Percentiles rank a stretch among this genome's conserved stretches.
Evolutionary conservation across 140 eudicot species (phyloP).

Genomic region (Bidens hawaiensis): DNA sequence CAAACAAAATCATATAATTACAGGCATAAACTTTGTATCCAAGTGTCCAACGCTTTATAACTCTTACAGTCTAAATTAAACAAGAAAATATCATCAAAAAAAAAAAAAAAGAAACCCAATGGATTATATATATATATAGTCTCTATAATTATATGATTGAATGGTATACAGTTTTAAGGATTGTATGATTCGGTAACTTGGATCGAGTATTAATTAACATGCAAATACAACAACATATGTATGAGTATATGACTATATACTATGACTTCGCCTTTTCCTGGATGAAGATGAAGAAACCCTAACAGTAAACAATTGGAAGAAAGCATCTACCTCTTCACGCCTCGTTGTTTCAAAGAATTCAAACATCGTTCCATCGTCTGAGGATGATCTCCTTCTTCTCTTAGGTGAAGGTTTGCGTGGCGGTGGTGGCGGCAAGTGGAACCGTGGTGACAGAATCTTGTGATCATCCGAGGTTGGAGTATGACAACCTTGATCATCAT

Average conservation of each 20-base stretch:
- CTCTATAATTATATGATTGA: not conserved
- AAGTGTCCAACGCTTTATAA: too few relatives aligned
- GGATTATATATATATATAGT: too few relatives aligned
- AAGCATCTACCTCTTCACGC: constrained; percentile 32
- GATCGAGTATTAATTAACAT: not conserved
- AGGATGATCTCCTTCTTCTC: constrained; percentile 15
- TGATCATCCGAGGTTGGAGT: constrained; percentile 38
- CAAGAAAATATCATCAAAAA: too few relatives aligned
- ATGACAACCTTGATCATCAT: not conserved
- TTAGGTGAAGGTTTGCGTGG: constrained; percentile 1
- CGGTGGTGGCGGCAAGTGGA: constrained; percentile 9
- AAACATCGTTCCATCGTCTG: constrained; percentile 8
- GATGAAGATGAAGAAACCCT: constrained; percentile 32
- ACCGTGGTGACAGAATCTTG: constrained; percentile 22
- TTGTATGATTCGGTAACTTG: too few relatives aligned
- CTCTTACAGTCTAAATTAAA: too few relatives aligned
- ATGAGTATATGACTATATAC: constrained; percentile 15
- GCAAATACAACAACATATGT: not conserved
- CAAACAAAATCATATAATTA: too few relatives aligned
- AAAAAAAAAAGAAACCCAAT: too few relatives aligned
- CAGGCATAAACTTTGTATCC: too few relatives aligned
- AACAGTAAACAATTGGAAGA: constrained; percentile 20
- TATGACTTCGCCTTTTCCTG: constrained; percentile 30
- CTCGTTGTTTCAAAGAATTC: constrained; percentile 29
- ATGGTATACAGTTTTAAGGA: not conserved